Evolutionary conservation across 176 grass and related monocot genomes (phyloP), one percentile per base, ranked within the genome.

Genomic region (Oryza meyeriana): DNA sequence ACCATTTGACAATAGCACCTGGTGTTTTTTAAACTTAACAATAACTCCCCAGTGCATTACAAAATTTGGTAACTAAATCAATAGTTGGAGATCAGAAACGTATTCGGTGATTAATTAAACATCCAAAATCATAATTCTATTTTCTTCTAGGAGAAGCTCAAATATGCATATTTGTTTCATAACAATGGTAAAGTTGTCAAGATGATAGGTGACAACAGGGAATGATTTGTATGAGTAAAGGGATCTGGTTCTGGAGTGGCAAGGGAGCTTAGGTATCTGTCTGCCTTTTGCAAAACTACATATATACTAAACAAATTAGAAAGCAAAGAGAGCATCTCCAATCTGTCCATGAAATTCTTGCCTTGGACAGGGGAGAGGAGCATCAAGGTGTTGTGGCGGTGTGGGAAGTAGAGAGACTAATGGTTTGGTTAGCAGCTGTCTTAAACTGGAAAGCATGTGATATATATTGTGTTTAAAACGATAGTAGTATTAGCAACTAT

Each of bases 301-400:
- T 39, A 64, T 6, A 41, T 24, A 72, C 3, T 75, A 59, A 61
- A 20, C 64, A 61, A 20, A 47, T 45, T 25, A 25, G 32, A 38
- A 66, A 65, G 63, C 61, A 66, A 28, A 55, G 1, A 22, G 50
- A 27, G 71, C 33, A 58, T 55, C 13, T 17, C 71, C 44, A 42
- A 84, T 77, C 45, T 84, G 33, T 10, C 33, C 48, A 25, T 66
- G 26, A 47, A 81, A 87, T 87, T 87, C 78, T 80, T 87, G 71
- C 62, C 85, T 66, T 87, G 45, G 47, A 35, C 20, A 67, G 12
- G 47, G n/a, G 69, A 66, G 84, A 74, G 41, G 61, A 69, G 78
- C 33, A 86, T 81, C 78, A 65, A 32, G 57, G 41, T 66, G 40
- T 20, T 55, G 50, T 8, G 20, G 50, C 50, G n/a, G 50, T 55